These are phyloP conservation scores for Amphichorda felina DNA, from an alignment of 2,329 filamentous ascomycete genomes.

Conservation along the genomic window DNA sequence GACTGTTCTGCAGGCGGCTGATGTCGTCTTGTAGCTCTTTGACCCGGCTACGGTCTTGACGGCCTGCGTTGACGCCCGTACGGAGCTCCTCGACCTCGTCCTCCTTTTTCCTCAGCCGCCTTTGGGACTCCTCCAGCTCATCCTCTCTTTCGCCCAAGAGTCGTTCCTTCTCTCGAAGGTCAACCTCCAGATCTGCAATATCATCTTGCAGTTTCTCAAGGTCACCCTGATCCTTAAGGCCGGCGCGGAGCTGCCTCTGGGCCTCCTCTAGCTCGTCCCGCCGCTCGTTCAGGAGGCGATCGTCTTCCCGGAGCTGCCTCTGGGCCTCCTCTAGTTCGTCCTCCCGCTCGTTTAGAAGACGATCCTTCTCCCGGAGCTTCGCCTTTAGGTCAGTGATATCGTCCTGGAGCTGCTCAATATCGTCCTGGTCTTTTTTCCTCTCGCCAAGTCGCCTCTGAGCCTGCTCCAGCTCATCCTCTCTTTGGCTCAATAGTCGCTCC, in stretches of 20 bases:
- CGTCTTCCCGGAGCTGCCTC: too few species aligned
- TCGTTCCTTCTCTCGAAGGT: not conserved
- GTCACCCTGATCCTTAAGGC: slow-evolving; percentile 54
- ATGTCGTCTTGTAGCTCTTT: slow-evolving; percentile 40
- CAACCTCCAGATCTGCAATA: not conserved
- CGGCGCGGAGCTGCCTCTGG: slow-evolving; percentile 48
- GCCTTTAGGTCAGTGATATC: slow-evolving; percentile 41
- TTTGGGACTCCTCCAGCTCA: slow-evolving; percentile 56
- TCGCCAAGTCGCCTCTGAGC: slow-evolving; percentile 50
- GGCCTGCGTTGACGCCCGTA: slow-evolving; percentile 44
- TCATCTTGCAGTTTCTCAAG: slow-evolving; percentile 1
- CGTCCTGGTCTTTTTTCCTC: slow-evolving; percentile 54
- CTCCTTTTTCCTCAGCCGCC: slow-evolving; percentile 39
- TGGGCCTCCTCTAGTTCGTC: slow-evolving; percentile 64
- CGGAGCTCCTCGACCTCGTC: slow-evolving; percentile 46
- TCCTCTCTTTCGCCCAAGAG: slow-evolving; percentile 39
- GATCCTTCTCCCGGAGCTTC: slow-evolving; percentile 12
- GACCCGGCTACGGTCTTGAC: slow-evolving; percentile 44
- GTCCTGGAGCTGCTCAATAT: slow-evolving; percentile 45
- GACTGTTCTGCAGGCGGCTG: slow-evolving; percentile 55
- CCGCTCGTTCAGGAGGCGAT: not conserved
- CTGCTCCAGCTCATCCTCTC: slow-evolving; percentile 51
- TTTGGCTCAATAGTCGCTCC: slow-evolving; percentile 24
- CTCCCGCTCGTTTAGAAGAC: slow-evolving; percentile 59
- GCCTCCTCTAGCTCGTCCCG: slow-evolving; percentile 17